Conservation (phyloP, 2,329 filamentous ascomycete species). For the Hansfordia pulvinata region DNA sequence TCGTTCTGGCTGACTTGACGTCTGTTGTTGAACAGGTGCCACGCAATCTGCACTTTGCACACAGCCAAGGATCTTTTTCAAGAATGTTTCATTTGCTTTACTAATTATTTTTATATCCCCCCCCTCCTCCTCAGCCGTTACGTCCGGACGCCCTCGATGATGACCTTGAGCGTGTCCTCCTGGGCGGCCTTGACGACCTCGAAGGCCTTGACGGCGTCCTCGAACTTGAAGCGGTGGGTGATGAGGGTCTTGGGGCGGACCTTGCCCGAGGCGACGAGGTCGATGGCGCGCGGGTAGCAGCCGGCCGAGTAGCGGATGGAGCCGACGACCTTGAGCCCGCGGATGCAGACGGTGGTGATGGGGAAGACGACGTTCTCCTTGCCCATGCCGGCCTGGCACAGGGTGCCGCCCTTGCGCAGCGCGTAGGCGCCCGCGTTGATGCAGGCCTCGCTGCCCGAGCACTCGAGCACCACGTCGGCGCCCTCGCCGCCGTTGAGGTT, state of each 20-base stretch:
- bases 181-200: constrained; percentile 7
- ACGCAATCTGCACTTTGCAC: no score
- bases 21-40: no score
- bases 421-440: constrained; percentile 32
- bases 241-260: constrained; percentile 21
- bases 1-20: no score
- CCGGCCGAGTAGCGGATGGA: constrained; percentile 36
- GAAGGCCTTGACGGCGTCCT: constrained; percentile 7
- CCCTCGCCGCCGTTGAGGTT: constrained; percentile 28
- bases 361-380: constrained; percentile 34
- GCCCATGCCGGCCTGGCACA: constrained; percentile 38
- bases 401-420: constrained; percentile 30
- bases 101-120: no score
- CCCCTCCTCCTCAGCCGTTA: no score
- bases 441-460: constrained; percentile 29
- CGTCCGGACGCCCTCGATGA: constrained; percentile 11
- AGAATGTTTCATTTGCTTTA: no score
- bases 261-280: constrained; percentile 33
- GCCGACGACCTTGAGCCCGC: constrained; percentile 31
- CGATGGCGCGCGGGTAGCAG: constrained; percentile 32
- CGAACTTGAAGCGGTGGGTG: constrained; percentile 20
- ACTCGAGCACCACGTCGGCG: constrained; percentile 34
- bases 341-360: constrained; percentile 32
- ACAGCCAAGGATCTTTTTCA: no score
- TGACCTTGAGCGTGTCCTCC: constrained; percentile 10